Base-by-base conservation (phyloP, 108 stramenopile genomes). In the Pseudonitzschia delicatissima region DNA sequence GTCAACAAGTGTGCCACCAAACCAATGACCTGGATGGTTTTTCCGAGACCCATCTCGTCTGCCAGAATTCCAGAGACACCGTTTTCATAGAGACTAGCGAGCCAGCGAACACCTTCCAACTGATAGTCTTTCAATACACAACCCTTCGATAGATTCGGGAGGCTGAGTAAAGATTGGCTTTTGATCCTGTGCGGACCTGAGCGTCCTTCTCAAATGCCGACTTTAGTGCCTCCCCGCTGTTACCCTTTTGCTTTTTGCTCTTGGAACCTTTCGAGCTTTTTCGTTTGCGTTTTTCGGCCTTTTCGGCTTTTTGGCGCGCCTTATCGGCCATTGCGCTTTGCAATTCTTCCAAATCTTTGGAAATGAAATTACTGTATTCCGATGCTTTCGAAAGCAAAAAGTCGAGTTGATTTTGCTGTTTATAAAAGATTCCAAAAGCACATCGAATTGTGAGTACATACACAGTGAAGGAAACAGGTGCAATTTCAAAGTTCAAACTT, bases 21-120 rank as follows among this genome's bases (percentile, higher is more conserved):
- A 5, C 93, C 84, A 66, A 99, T 96, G 25, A 97, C 96, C 82
- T 99, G 94, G 49, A 96, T 94, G 0, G 95, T 96, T 75, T 94
- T 89, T 62, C 82, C 84, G 31, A 69, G 26, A 80, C 88, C 47
- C 96, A 98, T 97, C 81, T 98, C 99, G 84, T 99, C 99, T 1
- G 98, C 99, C 55, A 99, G 70, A 52, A 99, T 99, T 20, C 99
- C 99, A 70, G 87, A 90, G 33, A 99, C 92, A 7, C 97, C 96
- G 79, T 98, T 98, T 77, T 98, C 94, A 70, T 91, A 98, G 45
- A 99, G 82, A n/a, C 87, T 86, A 4, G 95, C 89, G 55, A 99
- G 77, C 98, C 98, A 99, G 49, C 97, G 72, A 68, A 98, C 87
- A 49, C 91, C 92, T 70, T 94, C 92, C 63, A 94, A 57, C 60